Base-by-base conservation (phyloP, 352 stramenopile species). In the Phytophthora fragariae region DNA sequence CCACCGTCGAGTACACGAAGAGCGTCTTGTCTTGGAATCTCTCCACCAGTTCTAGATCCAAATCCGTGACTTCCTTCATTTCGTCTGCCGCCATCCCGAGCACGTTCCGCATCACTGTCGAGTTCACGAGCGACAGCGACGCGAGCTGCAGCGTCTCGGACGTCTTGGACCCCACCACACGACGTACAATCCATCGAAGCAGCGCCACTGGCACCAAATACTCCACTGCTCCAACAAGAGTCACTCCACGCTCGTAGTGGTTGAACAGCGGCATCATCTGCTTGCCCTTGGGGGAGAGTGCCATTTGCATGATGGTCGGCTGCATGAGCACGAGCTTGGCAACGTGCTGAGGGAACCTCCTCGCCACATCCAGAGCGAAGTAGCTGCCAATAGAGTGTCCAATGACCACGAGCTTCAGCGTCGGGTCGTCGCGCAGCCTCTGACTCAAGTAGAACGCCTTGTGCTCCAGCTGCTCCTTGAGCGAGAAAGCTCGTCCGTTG, bases 251-350 rank as follows among this genome's bases (percentile, higher is more conserved):
- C 10, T 81, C 47, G 59, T 70, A 81, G 62, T 83, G 59, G 0
- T 72, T 62, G 54, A 94, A 89, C 21, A 94, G 27, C 6, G 83
- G 85, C 67, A 76, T 77, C 71, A 92, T 79, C 39, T 75, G 54
- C 21, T 61, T 68, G 44, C 80, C 87, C 56, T 91, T 84, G 3
- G 69, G 56, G 10, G 84, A 84, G 27, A 78, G 47, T 0, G 70
- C 82, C 57, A 94, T 91, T 73, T 89, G 81, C 75, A 83, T 83
- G 65, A 94, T 83, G 14, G 84, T 86, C 2, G 87, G 87, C 63
- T 92, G 85, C 82, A 94, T 91, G 21, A 92, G 61, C 58, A 92
- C 86, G 12, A 92, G 50, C 75, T 84, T 90, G 49, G 68, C 77
- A 47, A 92, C 74, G 27, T 82, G 81, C 47, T 85, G 59, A 17